A percentile compares a stretch with the other conserved stretches of the same genome.
phyloP scores from a whole-genome alignment of 768 basidiomycete species.

The Tephrocybe sp. region DNA sequence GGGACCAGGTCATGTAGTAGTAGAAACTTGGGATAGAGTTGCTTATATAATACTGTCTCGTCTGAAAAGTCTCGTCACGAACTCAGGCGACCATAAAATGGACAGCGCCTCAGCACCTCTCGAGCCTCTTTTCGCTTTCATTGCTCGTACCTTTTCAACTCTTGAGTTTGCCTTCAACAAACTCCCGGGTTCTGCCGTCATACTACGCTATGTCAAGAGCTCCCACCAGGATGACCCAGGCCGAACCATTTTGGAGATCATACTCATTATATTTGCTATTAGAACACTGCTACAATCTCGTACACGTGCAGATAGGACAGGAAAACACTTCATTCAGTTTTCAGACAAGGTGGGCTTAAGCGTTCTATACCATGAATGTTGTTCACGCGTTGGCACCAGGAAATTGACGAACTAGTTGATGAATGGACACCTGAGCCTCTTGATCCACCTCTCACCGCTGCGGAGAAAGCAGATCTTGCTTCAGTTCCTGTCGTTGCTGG shows the following conservation, averaged over 20 bases:
- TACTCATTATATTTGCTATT: constrained; percentile 85
- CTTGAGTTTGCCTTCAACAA: constrained; percentile 68
- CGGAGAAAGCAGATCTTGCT: constrained; percentile 67
- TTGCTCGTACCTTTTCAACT: constrained; percentile 58
- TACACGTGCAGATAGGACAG: constrained; percentile 80
- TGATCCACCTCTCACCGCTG: constrained; percentile 52
- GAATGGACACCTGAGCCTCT: constrained; percentile 93
- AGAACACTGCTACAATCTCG: constrained; percentile 87
- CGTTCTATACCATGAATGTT: neutral
- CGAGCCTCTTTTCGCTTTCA: constrained; percentile 57
- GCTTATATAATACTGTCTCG: neutral
- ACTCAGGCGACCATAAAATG: constrained; percentile 18
- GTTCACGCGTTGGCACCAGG: constrained; percentile 43
- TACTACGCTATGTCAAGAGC: constrained; percentile 89
- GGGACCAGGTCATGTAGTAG: constrained; percentile 7
- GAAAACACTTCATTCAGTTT: constrained; percentile 89
- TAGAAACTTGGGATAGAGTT: too few relatives aligned
- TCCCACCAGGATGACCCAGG: constrained; percentile 97
- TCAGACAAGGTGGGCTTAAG: constrained; percentile 72
- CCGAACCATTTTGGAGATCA: constrained; percentile 84
- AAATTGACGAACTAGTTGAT: constrained; percentile 94
- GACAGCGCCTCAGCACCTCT: constrained; percentile 32
- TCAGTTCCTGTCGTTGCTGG: constrained; percentile 78
- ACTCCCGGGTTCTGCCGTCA: constrained; percentile 77
- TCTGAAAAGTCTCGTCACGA: neutral